Conservation (phyloP, 495 filamentous ascomycete species). For the Aspergillus sparsus region DNA sequence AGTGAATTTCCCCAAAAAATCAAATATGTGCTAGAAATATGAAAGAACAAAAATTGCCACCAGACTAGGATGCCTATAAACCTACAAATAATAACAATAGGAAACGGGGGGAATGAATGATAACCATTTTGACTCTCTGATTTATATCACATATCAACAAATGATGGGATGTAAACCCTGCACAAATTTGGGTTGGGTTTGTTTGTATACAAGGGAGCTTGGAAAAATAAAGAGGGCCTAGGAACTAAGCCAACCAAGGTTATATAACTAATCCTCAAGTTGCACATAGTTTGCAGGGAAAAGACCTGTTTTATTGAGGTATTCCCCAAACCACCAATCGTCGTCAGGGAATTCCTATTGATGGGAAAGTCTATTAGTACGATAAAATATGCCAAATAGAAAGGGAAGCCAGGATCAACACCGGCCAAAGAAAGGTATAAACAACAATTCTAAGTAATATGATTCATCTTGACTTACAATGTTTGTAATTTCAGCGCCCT, state of each 20-base stretch:
- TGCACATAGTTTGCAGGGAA: constrained; percentile 88
- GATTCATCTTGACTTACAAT: constrained; percentile 50
- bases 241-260: background rate
- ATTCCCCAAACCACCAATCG: constrained; percentile 96
- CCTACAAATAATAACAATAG: too few species aligned
- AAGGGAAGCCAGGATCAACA: too few species aligned
- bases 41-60: too few species aligned
- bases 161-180: too few species aligned
- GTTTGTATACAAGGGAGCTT: background rate
- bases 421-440: too few species aligned
- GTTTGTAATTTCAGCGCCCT: constrained; percentile 72
- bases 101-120: too few species aligned
- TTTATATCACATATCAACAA: too few species aligned
- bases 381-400: too few species aligned
- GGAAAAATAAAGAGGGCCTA: background rate
- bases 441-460: background rate
- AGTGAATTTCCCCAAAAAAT: too few species aligned
- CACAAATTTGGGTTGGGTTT: background rate
- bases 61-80: too few species aligned
- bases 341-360: constrained; percentile 93
- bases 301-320: constrained; percentile 75
- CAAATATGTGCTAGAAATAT: too few species aligned
- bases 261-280: constrained; percentile 54
- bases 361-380: background rate
- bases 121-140: too few species aligned